Conservation (phyloP, 2,329 filamentous ascomycete species). For the Pyricularia pennisetigena region DNA sequence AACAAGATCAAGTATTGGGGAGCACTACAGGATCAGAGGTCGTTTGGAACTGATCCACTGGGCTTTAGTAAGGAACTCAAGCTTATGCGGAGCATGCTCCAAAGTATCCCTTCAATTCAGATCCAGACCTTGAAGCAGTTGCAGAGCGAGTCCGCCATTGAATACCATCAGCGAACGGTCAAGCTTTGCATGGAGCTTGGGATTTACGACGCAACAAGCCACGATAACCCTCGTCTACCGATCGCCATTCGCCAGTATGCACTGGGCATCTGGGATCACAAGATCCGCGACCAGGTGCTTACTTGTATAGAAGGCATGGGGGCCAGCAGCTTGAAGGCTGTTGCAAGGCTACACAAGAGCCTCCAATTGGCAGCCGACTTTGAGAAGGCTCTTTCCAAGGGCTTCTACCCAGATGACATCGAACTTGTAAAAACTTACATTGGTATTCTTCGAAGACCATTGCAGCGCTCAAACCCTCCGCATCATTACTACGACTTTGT, state of each 20-base stretch:
- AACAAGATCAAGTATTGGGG: constrained; percentile 34
- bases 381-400: constrained; percentile 39
- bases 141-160: constrained; percentile 37
- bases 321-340: constrained; percentile 24
- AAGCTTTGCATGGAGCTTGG: constrained; percentile 27
- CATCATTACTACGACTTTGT: constrained; percentile 19
- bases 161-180: constrained; percentile 37
- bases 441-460: constrained; percentile 32
- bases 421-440: constrained; percentile 37
- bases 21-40: constrained; percentile 25
- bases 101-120: constrained; percentile 41
- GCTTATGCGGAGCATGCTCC: constrained; percentile 33
- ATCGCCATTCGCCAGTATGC: constrained; percentile 35
- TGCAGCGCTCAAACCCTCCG: constrained; percentile 12
- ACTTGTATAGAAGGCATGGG: constrained; percentile 18
- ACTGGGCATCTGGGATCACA: constrained; percentile 36
- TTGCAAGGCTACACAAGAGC: constrained; percentile 40
- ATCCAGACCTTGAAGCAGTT: constrained; percentile 43
- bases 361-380: constrained; percentile 47
- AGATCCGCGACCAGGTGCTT: constrained; percentile 32
- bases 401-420: constrained; percentile 29
- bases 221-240: constrained; percentile 14
- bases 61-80: constrained; percentile 44
- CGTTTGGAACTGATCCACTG: constrained; percentile 35
- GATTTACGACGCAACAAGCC: constrained; percentile 12